Percentiles rank a stretch among this genome's conserved stretches.
Conservation (phyloP, 129 eudicot genomes). For the Escallonia herrerae region DNA sequence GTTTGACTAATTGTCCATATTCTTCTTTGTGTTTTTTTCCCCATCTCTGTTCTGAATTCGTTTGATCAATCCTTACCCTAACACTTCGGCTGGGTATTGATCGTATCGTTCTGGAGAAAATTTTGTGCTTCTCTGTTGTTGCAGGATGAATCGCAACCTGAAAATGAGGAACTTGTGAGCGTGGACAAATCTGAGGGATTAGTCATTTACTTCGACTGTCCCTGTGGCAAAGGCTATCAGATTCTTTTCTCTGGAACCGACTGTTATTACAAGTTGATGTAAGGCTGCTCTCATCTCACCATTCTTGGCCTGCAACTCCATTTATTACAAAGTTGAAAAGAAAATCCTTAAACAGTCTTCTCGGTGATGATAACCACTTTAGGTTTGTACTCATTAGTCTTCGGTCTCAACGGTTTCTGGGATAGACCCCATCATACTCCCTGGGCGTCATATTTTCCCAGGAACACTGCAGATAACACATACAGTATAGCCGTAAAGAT, state of each 20-base stretch:
- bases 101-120: too few species aligned
- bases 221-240: constrained; percentile 24
- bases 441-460: too few species aligned
- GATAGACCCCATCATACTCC: too few species aligned
- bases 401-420: too few species aligned
- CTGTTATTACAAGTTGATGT: constrained; percentile 23
- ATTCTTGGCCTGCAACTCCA: too few species aligned
- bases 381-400: too few species aligned
- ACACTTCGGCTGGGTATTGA: not conserved
- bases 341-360: too few species aligned
- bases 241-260: constrained; percentile 16
- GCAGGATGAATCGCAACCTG: constrained; percentile 17
- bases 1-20: not conserved
- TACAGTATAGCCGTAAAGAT: too few species aligned
- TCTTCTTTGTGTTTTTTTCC: not conserved
- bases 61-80: not conserved
- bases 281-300: too few species aligned
- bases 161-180: constrained; percentile 15
- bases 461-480: too few species aligned
- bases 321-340: too few species aligned
- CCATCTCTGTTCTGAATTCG: not conserved
- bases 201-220: constrained; percentile 23
- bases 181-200: constrained; percentile 15
- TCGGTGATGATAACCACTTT: too few species aligned
- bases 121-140: not conserved